These are phyloP conservation scores for Venturia asperata DNA, from an alignment of 2,329 filamentous ascomycete genomes.

Conservation along the genomic window DNA sequence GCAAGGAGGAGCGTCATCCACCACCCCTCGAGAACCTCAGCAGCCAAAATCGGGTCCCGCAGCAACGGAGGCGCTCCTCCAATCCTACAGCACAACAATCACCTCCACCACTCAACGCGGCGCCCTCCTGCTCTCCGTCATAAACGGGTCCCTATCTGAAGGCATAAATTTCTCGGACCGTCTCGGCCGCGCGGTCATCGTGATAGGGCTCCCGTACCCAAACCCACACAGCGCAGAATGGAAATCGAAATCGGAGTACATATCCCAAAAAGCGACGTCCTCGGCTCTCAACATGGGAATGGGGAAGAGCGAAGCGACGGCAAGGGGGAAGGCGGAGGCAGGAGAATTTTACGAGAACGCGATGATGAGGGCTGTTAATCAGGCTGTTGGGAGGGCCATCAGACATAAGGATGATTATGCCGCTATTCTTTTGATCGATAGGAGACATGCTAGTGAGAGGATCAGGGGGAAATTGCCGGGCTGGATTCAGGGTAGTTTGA, in stretches of 20 bases:
- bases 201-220: constrained; percentile 89
- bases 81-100: constrained; percentile 65
- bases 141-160: constrained; percentile 91
- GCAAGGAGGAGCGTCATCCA: neutral
- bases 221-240: constrained; percentile 86
- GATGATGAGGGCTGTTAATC: constrained; percentile 95
- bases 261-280: constrained; percentile 54
- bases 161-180: constrained; percentile 96
- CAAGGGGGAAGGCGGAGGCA: constrained; percentile 44
- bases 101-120: constrained; percentile 46
- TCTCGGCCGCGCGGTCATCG: constrained; percentile 79
- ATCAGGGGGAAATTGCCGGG: constrained; percentile 75
- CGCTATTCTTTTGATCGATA: constrained; percentile 77
- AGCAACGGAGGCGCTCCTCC: constrained; percentile 61
- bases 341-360: constrained; percentile 87
- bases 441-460: constrained; percentile 64
- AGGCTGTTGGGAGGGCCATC: constrained; percentile 90
- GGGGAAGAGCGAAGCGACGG: constrained; percentile 28
- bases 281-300: constrained; percentile 22
- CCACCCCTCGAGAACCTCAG: neutral
- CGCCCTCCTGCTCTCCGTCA: constrained; percentile 78
- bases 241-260: constrained; percentile 84
- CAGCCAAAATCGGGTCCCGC: constrained; percentile 40
- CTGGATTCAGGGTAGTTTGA: constrained; percentile 75
- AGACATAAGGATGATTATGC: constrained; percentile 84